phyloP scores from a whole-genome alignment of 352 stramenopile genomes.

The Phytophthora ohioensis region DNA sequence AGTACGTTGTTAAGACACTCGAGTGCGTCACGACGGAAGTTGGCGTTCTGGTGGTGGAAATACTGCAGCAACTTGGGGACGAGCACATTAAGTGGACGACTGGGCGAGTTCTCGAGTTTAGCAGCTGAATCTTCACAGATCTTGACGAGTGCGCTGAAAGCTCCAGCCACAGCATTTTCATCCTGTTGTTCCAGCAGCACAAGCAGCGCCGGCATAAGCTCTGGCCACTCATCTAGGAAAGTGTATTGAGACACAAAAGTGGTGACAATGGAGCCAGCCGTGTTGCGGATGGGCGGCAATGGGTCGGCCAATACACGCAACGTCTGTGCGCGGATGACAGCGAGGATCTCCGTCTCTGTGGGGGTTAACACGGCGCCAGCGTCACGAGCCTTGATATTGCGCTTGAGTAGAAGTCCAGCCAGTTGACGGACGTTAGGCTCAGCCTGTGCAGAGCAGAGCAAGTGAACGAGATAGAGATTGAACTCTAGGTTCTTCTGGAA shows the following conservation, averaged over 20 bases:
- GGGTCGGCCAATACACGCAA: constrained; percentile 74
- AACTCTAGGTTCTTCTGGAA: constrained; percentile 92
- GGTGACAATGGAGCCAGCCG: constrained; percentile 80
- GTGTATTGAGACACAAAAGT: constrained; percentile 90
- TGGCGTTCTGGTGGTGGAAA: constrained; percentile 82
- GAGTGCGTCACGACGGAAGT: constrained; percentile 87
- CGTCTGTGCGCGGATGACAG: constrained; percentile 82
- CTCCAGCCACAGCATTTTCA: constrained; percentile 81
- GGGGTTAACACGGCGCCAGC: constrained; percentile 57
- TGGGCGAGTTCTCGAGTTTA: constrained; percentile 91
- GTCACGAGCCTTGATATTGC: constrained; percentile 86
- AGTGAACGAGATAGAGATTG: constrained; percentile 88
- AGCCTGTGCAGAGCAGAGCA: constrained; percentile 71
- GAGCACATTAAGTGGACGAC: constrained; percentile 86
- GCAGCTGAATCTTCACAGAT: constrained; percentile 91
- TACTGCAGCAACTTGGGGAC: constrained; percentile 91
- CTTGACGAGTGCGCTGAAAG: constrained; percentile 89
- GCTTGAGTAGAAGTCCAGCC: constrained; percentile 85
- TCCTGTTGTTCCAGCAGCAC: constrained; percentile 64
- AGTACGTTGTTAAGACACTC: constrained; percentile 93
- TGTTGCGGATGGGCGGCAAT: constrained; percentile 75
- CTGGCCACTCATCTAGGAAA: constrained; percentile 89
- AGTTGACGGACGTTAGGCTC: constrained; percentile 80
- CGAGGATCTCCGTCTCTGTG: constrained; percentile 79
- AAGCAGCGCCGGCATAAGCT: constrained; percentile 84